These are phyloP conservation scores for Penicillium lividum DNA, from an alignment of 495 filamentous ascomycete species.

Conservation along the genomic window DNA sequence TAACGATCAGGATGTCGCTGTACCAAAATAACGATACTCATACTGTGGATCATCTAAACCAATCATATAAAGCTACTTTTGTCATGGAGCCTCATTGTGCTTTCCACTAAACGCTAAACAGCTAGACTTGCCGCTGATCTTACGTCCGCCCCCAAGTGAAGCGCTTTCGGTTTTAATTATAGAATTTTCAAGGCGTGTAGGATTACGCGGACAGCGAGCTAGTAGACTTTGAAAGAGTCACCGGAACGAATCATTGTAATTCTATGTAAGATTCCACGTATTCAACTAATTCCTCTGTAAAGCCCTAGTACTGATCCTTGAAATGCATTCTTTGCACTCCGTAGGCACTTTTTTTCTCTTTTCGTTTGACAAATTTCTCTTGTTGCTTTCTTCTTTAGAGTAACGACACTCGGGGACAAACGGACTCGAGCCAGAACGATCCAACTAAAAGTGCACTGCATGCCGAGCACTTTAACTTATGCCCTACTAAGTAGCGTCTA, in stretches of 20 bases:
- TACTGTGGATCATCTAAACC: not conserved
- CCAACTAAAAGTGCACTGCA: not conserved
- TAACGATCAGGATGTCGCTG: no score
- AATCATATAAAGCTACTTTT: not conserved
- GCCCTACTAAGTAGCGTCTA: conserved; percentile 6
- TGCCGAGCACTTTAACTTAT: not conserved
- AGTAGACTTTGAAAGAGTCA: not conserved
- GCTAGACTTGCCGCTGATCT: conserved; percentile 18
- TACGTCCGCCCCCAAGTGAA: not conserved
- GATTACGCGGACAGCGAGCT: not conserved
- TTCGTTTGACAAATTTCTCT: not conserved
- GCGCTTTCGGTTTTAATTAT: not conserved
- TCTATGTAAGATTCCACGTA: no score
- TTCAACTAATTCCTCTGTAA: not conserved
- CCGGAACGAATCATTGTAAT: no score
- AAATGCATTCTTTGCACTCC: not conserved
- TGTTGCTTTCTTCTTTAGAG: not conserved
- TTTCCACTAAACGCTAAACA: conserved; percentile 12
- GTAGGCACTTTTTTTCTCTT: not conserved
- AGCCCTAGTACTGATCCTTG: not conserved
- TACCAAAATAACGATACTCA: not conserved
- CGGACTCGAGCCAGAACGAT: not conserved
- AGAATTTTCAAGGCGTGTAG: not conserved
- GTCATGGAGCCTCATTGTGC: conserved; percentile 5
- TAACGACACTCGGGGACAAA: not conserved